phyloP scores from a whole-genome alignment of 2,329 filamentous ascomycete genomes.

The Didymosphaeria variabile region DNA sequence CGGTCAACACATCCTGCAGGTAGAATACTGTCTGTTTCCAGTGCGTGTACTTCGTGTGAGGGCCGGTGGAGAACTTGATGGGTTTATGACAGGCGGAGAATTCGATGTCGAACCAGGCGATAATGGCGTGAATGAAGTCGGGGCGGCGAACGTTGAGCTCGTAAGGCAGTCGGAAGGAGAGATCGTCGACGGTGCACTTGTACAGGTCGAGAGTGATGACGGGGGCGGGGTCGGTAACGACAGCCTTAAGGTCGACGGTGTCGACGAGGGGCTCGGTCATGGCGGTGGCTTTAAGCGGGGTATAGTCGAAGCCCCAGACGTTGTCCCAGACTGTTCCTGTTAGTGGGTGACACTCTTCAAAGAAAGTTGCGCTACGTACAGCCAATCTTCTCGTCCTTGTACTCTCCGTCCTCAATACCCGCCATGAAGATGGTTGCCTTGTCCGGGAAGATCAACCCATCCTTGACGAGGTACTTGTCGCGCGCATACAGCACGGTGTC shows the following conservation, averaged over 20 bases:
- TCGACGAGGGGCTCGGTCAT: conserved; percentile 96
- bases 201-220: conserved; percentile 93
- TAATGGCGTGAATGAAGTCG: conserved; percentile 95
- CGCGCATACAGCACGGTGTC: conserved; percentile 97
- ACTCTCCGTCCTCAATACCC: conserved; percentile 97
- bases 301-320: conserved; percentile 97
- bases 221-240: conserved; percentile 87
- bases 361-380: conserved; percentile 62
- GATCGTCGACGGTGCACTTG: conserved; percentile 82
- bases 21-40: conserved; percentile 99
- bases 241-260: conserved; percentile 95
- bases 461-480: conserved; percentile 86
- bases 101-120: conserved; percentile 99
- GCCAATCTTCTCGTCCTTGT: conserved; percentile 99
- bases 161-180: conserved; percentile 84
- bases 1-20: conserved; percentile 89
- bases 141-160: conserved; percentile 79
- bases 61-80: conserved; percentile 94
- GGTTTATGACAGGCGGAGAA: conserved; percentile 99
- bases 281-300: conserved; percentile 90
- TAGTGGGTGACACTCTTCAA: conserved; percentile 12
- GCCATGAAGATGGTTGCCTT: conserved; percentile 98
- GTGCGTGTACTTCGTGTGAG: conserved; percentile 98
- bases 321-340: conserved; percentile 88
- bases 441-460: conserved; percentile 96